Evolutionary conservation across 345 rosid species (phyloP).

Genomic region (Corchorus capsularis): DNA sequence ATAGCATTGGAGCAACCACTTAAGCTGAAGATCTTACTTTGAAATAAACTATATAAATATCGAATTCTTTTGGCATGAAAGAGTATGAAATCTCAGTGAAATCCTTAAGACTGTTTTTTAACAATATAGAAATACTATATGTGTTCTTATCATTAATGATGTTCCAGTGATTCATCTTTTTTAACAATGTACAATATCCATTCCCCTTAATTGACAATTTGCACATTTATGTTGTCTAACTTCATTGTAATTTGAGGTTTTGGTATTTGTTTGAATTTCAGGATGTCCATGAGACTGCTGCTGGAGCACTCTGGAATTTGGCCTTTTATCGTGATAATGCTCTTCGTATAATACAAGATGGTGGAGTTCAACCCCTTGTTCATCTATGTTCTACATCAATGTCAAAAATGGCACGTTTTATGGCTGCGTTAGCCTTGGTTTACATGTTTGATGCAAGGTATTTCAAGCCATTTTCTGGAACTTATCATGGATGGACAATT

Average conservation of each 20-base stretch:
- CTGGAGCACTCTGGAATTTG: slow-evolving; percentile 90
- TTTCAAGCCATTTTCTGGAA: background rate
- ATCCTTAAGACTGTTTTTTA: background rate
- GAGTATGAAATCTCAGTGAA: background rate
- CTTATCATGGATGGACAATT: background rate
- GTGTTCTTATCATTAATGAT: background rate
- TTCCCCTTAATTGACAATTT: background rate
- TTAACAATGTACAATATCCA: background rate
- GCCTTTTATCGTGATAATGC: slow-evolving; percentile 81
- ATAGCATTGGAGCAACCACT: too few relatives aligned
- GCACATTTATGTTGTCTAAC: background rate
- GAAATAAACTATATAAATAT: too few relatives aligned
- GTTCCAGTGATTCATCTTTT: background rate
- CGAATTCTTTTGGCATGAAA: too few relatives aligned
- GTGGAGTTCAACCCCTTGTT: slow-evolving; percentile 78
- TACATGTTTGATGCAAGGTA: slow-evolving; percentile 65
- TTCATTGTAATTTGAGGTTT: background rate
- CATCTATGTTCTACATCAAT: slow-evolving; percentile 67
- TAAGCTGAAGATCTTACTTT: too few relatives aligned
- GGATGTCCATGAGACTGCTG: slow-evolving; percentile 94
- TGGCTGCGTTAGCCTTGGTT: slow-evolving; percentile 83
- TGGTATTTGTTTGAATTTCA: slow-evolving; percentile 22
- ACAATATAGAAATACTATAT: background rate
- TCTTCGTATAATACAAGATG: slow-evolving; percentile 76
- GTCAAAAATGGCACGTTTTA: slow-evolving; percentile 83